phyloP scores from a whole-genome alignment of 1,284 basidiomycete genomes.

The Trichosporon asahii region DNA sequence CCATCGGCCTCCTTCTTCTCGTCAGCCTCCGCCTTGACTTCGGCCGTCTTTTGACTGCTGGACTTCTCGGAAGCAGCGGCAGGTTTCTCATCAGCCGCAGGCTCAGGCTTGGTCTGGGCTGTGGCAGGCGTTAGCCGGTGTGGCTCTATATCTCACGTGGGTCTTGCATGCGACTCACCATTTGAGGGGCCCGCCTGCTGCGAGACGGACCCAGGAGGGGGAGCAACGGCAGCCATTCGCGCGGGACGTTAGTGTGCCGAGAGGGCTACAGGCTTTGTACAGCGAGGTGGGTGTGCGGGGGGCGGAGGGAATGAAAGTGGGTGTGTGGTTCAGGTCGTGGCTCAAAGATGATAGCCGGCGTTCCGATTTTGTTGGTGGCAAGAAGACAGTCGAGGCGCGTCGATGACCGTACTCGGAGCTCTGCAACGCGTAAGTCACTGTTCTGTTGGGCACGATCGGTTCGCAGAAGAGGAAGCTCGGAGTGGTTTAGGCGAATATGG shows the following conservation, averaged over 20 bases:
- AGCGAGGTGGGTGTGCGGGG: not conserved
- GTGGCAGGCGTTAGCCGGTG: not conserved
- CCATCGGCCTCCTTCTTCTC: conserved; percentile 11
- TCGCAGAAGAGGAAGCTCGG: not conserved
- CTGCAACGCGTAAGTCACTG: not conserved
- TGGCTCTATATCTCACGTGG: not conserved
- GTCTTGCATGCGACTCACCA: conserved; percentile 15
- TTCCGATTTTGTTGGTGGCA: conserved; percentile 11
- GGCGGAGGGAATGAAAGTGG: not conserved
- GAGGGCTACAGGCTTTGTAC: not conserved
- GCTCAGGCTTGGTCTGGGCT: conserved; percentile 8
- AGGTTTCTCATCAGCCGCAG: not conserved
- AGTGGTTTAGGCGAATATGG: not conserved
- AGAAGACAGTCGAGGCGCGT: not conserved
- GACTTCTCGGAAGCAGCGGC: not conserved
- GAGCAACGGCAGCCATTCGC: conserved; percentile 28
- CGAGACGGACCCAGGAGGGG: conserved; percentile 22
- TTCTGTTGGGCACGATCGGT: not conserved
- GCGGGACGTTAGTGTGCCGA: not conserved
- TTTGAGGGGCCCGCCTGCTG: conserved; percentile 13
- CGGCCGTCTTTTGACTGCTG: not conserved
- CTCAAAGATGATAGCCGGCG: not conserved
- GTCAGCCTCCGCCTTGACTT: conserved; percentile 15
- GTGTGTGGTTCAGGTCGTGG: not conserved
- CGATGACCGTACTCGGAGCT: not conserved